phyloP scores from a whole-genome alignment of 306 rosid species.

The Begonia loranthoides region DNA sequence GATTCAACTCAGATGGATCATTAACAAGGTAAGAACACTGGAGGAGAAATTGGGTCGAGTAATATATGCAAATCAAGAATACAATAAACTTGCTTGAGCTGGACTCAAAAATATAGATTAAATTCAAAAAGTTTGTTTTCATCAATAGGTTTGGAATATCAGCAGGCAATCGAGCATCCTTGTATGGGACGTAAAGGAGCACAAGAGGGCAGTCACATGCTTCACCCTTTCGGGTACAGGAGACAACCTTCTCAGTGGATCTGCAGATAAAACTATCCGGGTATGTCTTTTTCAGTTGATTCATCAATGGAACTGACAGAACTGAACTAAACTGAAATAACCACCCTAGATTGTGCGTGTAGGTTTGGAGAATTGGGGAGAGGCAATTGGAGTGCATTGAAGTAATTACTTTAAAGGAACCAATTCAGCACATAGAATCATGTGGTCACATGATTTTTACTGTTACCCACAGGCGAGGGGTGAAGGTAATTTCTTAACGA shows the following conservation, averaged over 20 bases:
- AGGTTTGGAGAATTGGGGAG: slow-evolving; percentile 66
- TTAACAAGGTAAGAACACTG: no score
- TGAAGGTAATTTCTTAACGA: slow-evolving; percentile 33
- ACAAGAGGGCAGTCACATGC: slow-evolving; percentile 57
- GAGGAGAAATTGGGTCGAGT: no score
- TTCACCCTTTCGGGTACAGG: slow-evolving; percentile 45
- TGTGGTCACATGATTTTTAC: slow-evolving; percentile 35
- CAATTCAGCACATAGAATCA: slow-evolving; percentile 35
- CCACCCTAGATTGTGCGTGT: slow-evolving; percentile 10
- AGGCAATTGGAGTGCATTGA: slow-evolving; percentile 57
- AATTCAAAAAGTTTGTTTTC: slow-evolving; percentile 3
- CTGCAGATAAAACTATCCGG: slow-evolving; percentile 68
- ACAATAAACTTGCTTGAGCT: no score
- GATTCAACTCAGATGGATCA: no score
- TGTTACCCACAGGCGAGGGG: slow-evolving; percentile 30
- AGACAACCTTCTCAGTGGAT: slow-evolving; percentile 67
- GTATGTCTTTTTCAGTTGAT: slow-evolving; percentile 15
- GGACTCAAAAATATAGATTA: no score
- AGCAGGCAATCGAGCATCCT: slow-evolving; percentile 58
- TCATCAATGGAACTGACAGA: no score
- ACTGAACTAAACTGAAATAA: no score
- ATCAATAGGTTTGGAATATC: slow-evolving; percentile 58
- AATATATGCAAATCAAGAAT: no score
- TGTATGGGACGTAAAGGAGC: slow-evolving; percentile 62
- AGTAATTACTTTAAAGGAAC: slow-evolving; percentile 46